Evolutionary conservation across 2,329 filamentous ascomycete genomes (phyloP).

Genomic region (Capronia epimyces): DNA sequence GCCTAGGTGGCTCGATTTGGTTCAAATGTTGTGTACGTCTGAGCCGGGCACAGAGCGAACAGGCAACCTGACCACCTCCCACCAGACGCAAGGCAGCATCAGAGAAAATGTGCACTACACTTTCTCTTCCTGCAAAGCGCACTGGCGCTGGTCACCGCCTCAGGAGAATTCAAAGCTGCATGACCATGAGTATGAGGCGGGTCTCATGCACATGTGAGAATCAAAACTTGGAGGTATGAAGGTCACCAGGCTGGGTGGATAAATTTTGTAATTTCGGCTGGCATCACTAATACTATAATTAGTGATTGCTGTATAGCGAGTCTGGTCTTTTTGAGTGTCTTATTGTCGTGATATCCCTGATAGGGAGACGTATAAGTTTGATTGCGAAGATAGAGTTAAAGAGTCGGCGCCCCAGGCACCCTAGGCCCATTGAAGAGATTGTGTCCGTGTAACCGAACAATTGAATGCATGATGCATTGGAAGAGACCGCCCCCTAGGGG

Average conservation of each 20-base stretch:
- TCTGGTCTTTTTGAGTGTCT: no score
- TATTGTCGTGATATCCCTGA: no score
- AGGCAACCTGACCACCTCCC: background rate
- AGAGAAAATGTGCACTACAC: constrained; percentile 9
- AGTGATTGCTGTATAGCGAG: no score
- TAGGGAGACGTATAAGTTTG: no score
- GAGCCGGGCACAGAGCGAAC: background rate
- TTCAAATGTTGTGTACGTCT: background rate
- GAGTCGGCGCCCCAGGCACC: background rate
- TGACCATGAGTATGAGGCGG: background rate
- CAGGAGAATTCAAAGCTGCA: background rate
- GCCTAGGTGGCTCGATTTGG: background rate
- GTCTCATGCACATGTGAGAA: background rate
- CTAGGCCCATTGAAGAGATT: background rate
- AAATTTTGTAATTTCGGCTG: no score
- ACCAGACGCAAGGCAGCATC: background rate
- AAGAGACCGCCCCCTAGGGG: no score
- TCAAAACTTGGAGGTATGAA: no score
- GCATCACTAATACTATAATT: no score
- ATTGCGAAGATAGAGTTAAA: no score
- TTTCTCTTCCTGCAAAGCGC: background rate
- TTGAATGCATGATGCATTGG: no score
- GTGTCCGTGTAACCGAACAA: background rate
- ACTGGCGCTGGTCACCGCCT: background rate
- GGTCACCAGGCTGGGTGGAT: no score